Evolutionary conservation across 371 early-diverging fungal genomes (phyloP).

Genomic region (Rhizomucor pusillus): DNA sequence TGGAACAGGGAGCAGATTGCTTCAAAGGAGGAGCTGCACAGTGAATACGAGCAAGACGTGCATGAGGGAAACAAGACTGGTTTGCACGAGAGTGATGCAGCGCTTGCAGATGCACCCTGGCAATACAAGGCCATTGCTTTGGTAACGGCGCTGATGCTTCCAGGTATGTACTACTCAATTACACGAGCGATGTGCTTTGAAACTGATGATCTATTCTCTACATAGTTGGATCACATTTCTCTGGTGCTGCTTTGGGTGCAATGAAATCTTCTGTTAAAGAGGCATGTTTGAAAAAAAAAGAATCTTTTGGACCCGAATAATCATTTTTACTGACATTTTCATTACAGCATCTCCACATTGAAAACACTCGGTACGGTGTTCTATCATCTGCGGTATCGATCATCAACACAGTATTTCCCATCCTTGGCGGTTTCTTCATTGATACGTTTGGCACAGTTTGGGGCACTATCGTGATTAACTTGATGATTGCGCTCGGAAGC

Average conservation of each 20-base stretch:
- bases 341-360: constrained; percentile 30
- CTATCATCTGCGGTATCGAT: constrained; percentile 47
- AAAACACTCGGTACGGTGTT: constrained; percentile 55
- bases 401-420: constrained; percentile 54
- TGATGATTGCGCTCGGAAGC: constrained; percentile 41
- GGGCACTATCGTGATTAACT: constrained; percentile 45
- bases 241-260: constrained; percentile 23
- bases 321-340: too few species aligned
- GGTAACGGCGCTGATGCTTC: constrained; percentile 36
- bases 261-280: constrained; percentile 33
- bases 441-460: constrained; percentile 52
- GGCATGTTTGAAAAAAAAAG: constrained; percentile 12
- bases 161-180: constrained; percentile 20
- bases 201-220: background rate
- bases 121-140: constrained; percentile 37
- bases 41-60: background rate
- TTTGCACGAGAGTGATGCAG: constrained; percentile 29
- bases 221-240: constrained; percentile 22
- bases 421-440: constrained; percentile 48
- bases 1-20: background rate
- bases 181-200: background rate
- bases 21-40: background rate
- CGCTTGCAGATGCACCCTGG: constrained; percentile 39
- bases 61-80: constrained; percentile 1
- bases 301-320: background rate